These are phyloP conservation scores for Zygoascus ofunaensis DNA, from an alignment of 805 yeast genomes.

Conservation along the genomic window DNA sequence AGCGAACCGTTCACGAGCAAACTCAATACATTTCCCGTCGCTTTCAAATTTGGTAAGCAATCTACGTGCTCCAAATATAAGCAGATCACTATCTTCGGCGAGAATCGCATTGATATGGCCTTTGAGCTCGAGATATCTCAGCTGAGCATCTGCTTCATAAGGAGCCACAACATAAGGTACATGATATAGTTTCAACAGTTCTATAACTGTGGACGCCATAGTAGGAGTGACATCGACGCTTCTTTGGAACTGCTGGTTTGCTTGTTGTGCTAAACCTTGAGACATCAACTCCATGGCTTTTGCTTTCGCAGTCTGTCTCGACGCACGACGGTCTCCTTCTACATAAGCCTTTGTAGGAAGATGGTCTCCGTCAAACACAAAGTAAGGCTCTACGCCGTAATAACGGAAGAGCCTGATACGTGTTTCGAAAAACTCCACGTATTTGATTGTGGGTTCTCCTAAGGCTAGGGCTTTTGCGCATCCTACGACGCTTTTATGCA, in stretches of 20 bases:
- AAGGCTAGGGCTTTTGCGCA: slow-evolving; percentile 78
- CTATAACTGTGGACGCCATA: slow-evolving; percentile 83
- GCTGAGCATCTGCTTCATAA: slow-evolving; percentile 95
- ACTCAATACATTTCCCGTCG: slow-evolving; percentile 56
- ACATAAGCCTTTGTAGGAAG: slow-evolving; percentile 72
- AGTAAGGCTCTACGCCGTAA: slow-evolving; percentile 68
- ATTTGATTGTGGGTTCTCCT: slow-evolving; percentile 53
- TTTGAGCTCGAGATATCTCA: slow-evolving; percentile 74
- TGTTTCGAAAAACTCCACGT: slow-evolving; percentile 54
- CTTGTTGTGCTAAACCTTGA: slow-evolving; percentile 49
- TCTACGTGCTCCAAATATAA: slow-evolving; percentile 73
- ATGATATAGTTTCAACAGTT: slow-evolving; percentile 40
- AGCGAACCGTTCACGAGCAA: slow-evolving; percentile 47
- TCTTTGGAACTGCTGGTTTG: slow-evolving; percentile 61
- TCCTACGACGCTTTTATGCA: slow-evolving; percentile 73
- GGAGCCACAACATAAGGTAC: slow-evolving; percentile 88
- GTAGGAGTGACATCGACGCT: slow-evolving; percentile 81
- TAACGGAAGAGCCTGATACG: slow-evolving; percentile 55
- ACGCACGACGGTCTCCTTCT: slow-evolving; percentile 51
- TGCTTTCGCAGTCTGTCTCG: slow-evolving; percentile 48
- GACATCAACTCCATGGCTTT: slow-evolving; percentile 41
- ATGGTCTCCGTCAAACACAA: slow-evolving; percentile 90
- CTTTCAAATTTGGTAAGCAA: slow-evolving; percentile 78
- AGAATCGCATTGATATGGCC: slow-evolving; percentile 78
- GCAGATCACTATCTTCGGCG: slow-evolving; percentile 88